Evolutionary conservation across 2,329 filamentous ascomycete genomes (phyloP).

Genomic region (Stromatinia cepivora): DNA sequence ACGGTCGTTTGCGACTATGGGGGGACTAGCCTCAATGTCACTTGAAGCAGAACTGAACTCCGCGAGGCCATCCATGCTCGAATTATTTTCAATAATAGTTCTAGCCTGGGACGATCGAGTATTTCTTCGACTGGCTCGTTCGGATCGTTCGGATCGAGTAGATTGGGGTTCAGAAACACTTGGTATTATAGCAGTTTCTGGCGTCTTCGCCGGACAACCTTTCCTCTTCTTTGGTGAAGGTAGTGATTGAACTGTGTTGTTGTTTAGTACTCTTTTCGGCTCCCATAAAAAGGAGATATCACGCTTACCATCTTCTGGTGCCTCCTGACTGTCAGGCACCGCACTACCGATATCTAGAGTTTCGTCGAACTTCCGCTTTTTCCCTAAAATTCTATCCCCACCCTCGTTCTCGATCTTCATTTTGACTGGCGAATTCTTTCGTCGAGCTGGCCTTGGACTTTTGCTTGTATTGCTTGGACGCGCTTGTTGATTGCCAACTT

Average conservation of each 20-base stretch:
- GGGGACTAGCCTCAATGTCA: not conserved
- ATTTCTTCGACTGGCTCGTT: conserved; percentile 6
- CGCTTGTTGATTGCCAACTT: conserved; percentile 14
- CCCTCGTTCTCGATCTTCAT: not conserved
- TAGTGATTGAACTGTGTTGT: not conserved
- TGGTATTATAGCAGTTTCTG: not conserved
- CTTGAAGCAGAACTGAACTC: conserved; percentile 2
- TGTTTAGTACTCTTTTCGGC: not conserved
- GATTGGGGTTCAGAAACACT: not conserved
- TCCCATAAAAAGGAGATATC: not conserved
- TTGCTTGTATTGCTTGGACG: not conserved
- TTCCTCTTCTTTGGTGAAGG: conserved; percentile 27
- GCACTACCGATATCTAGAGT: conserved; percentile 24
- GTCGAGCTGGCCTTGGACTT: not conserved
- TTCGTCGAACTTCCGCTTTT: conserved; percentile 32
- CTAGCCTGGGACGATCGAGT: conserved; percentile 18
- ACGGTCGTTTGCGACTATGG: not conserved
- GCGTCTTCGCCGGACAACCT: conserved; percentile 22
- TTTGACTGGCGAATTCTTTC: not conserved
- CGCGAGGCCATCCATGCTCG: not conserved
- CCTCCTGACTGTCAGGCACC: conserved; percentile 34
- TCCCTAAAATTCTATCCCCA: conserved; percentile 3
- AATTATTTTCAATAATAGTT: conserved; percentile 21
- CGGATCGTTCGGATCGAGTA: not conserved
- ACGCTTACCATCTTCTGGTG: conserved; percentile 21